Evolutionary conservation across 1,139 yeast genomes (phyloP).

Genomic region (Chernovozyma aurita): DNA sequence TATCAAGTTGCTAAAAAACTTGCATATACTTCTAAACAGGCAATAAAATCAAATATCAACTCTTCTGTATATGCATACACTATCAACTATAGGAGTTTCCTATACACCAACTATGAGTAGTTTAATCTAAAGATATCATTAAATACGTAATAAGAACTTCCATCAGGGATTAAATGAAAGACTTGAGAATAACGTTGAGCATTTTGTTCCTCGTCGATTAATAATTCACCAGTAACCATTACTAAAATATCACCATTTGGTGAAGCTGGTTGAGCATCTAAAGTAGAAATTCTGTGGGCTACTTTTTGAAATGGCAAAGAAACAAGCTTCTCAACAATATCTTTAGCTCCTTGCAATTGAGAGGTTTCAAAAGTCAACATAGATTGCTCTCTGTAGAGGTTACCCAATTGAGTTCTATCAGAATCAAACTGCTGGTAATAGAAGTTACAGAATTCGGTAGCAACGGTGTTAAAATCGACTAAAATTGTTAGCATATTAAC

Average conservation of each 20-base stretch:
- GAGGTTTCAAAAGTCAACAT: conserved; percentile 96
- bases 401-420: conserved; percentile 89
- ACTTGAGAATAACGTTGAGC: conserved; percentile 96
- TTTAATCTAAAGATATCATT: conserved; percentile 95
- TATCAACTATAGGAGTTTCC: background rate
- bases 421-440: conserved; percentile 94
- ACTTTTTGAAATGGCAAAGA: conserved; percentile 90
- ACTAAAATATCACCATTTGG: conserved; percentile 92
- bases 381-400: conserved; percentile 92
- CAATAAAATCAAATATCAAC: too few relatives aligned
- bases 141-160: conserved; percentile 84
- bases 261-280: conserved; percentile 97
- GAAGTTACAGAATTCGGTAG: conserved; percentile 83
- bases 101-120: conserved; percentile 46
- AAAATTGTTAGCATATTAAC: too few relatives aligned
- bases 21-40: background rate
- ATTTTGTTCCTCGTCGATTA: conserved; percentile 90
- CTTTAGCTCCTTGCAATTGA: conserved; percentile 91
- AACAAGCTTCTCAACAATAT: conserved; percentile 83
- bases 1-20: too few relatives aligned
- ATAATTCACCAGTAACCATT: conserved; percentile 95
- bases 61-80: background rate
- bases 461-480: conserved; percentile 71
- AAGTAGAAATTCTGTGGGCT: conserved; percentile 85
- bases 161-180: conserved; percentile 94